A percentile compares a stretch with the other conserved stretches of the same genome.
These are phyloP conservation scores for Ceratocystis cacaofunesta DNA, from an alignment of 2,329 filamentous ascomycete species.

Conservation along the genomic window DNA sequence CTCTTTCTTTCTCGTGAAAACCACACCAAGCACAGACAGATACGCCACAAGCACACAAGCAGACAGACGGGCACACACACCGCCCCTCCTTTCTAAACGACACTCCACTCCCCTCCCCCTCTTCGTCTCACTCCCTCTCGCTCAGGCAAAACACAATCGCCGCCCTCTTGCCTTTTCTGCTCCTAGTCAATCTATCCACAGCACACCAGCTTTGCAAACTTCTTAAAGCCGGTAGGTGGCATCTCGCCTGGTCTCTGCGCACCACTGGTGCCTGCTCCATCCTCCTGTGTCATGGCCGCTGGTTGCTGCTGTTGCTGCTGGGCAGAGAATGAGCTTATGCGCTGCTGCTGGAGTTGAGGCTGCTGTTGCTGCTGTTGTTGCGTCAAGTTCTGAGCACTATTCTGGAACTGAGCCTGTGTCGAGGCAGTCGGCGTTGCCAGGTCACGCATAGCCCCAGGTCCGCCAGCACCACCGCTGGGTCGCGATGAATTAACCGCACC, in stretches of 20 bases:
- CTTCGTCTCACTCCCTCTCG: neutral
- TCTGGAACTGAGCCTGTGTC: slow-evolving; percentile 92
- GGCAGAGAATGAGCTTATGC: slow-evolving; percentile 36
- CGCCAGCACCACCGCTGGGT: slow-evolving; percentile 38
- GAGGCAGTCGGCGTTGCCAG: slow-evolving; percentile 74
- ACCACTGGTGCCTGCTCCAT: neutral
- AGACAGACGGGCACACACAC: no score
- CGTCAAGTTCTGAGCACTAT: slow-evolving; percentile 77
- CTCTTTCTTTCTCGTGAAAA: neutral
- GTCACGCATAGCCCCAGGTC: slow-evolving; percentile 42
- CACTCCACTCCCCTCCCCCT: neutral
- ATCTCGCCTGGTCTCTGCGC: slow-evolving; percentile 11
- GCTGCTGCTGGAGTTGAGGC: slow-evolving; percentile 43
- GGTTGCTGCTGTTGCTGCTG: slow-evolving; percentile 39
- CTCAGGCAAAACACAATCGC: neutral
- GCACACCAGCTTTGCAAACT: slow-evolving; percentile 84
- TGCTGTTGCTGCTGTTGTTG: slow-evolving; percentile 31
- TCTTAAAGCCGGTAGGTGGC: slow-evolving; percentile 63
- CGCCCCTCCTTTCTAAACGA: neutral
- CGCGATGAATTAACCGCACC: slow-evolving; percentile 61
- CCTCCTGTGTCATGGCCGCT: slow-evolving; percentile 50
- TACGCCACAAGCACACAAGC: neutral
- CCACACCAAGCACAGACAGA: slow-evolving; percentile 1
- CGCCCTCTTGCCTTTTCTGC: neutral
- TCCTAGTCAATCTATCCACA: slow-evolving; percentile 46